Evolutionary conservation across 768 basidiomycete genomes (phyloP).

Genomic region (Cubamyces sp.): DNA sequence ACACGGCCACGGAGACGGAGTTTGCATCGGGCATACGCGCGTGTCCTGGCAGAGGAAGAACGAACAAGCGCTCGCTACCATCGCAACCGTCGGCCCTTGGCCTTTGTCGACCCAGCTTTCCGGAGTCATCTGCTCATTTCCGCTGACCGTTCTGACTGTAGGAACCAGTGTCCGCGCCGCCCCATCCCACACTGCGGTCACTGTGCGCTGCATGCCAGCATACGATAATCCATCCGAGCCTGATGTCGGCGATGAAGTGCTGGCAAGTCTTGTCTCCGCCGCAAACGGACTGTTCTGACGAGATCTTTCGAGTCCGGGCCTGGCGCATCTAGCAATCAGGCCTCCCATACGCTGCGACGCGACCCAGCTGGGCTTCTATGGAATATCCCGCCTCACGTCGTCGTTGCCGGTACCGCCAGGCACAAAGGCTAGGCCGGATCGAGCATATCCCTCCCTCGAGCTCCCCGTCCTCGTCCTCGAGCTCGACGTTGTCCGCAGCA

Average conservation of each 20-base stretch:
- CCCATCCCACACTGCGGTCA: conserved; percentile 9
- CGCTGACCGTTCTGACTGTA: background rate
- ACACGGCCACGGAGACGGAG: background rate
- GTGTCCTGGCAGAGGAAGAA: conserved; percentile 5
- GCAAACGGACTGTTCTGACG: conserved; percentile 14
- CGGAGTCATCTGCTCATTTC: background rate
- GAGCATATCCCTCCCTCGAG: conserved; percentile 13
- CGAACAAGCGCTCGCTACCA: conserved; percentile 11
- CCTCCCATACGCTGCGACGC: conserved; percentile 1
- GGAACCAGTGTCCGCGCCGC: conserved; percentile 1
- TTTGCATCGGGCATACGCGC: conserved; percentile 1
- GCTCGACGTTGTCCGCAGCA: conserved; percentile 3
- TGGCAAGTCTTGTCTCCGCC: background rate
- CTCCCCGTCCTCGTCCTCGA: conserved; percentile 8
- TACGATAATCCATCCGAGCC: background rate
- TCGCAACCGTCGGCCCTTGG: conserved; percentile 16
- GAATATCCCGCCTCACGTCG: conserved; percentile 13
- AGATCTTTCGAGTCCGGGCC: conserved; percentile 11
- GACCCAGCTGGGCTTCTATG: conserved; percentile 10
- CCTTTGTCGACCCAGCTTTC: background rate
- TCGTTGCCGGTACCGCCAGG: conserved; percentile 18
- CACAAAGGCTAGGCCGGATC: conserved; percentile 19
- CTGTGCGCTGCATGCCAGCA: background rate
- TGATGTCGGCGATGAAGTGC: background rate
- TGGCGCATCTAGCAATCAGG: conserved; percentile 1